Base-by-base conservation (phyloP, 306 rosid species). In the Acacia confusa region DNA sequence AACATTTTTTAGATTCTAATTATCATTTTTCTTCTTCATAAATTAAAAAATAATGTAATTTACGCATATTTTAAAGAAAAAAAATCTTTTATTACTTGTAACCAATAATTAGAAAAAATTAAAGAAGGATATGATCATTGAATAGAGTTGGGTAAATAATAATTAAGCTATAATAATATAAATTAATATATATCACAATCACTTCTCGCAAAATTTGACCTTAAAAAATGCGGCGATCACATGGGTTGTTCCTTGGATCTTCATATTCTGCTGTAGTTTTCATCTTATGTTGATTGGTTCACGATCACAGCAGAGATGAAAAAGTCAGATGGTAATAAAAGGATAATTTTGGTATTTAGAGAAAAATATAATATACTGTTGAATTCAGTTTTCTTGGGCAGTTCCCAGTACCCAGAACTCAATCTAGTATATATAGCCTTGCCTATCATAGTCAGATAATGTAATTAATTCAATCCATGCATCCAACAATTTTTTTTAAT, bases 321-420 rank as follows among this genome's bases (percentile, higher is more conserved):
- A 63, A 4, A 36, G 72, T 70, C 15, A 70, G 34, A 14, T 25
- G 38, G 57, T 13, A 43, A 43, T 20, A 3, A 24, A 60, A 15
- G 34, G 16, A 22, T 1, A 34, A 72, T 32, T 72, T 13, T 3
- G 30, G 14, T 32, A 30, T 65, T 28, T 28, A 2, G 7, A 47
- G 38, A 72, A 52, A 61, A 67, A 78, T 47, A 12, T 63, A 74
- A 45, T 22, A 57, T 57, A 57, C 74, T 79, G 81, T 82, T 87
- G 43, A 71, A 48, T 80, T 89, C 87, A 28, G 85, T 81, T 89
- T 84, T 84, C 78, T 84, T 27, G 87, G 89, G 88, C 86, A 82
- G 88, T 89, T 82, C 87, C 83, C 84, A 83, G 87, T 89, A 79
- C 86, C 83, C 84, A 83, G 77, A 52, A 60, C 72, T 81, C 85